Evolutionary conservation across 306 rosid genomes (phyloP).

Genomic region (Glycine soja): DNA sequence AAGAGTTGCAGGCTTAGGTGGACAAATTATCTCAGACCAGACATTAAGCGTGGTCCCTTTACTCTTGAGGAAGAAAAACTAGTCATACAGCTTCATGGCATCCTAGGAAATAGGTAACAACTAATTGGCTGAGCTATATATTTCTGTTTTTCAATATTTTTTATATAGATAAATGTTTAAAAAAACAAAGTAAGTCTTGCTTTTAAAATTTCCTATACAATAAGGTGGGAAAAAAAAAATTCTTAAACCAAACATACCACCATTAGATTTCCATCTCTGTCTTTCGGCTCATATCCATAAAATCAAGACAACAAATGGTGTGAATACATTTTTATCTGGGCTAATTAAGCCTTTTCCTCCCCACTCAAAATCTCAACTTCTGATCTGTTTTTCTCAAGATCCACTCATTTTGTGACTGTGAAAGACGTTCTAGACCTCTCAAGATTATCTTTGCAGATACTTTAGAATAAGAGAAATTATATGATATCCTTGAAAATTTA

Average conservation of each 20-base stretch:
- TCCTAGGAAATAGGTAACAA: conserved; percentile 85
- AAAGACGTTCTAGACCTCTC: conserved; percentile 5
- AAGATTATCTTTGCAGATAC: background rate
- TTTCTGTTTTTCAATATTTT: conserved; percentile 3
- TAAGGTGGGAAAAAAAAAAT: background rate
- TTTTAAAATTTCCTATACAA: background rate
- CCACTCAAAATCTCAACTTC: background rate
- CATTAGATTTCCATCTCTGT: background rate
- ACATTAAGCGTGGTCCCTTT: conserved; percentile 93
- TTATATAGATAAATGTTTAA: background rate
- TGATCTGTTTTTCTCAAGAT: background rate
- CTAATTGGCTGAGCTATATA: conserved; percentile 11
- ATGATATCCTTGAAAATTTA: too few relatives aligned
- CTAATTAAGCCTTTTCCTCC: background rate
- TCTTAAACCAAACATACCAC: background rate
- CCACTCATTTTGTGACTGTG: background rate
- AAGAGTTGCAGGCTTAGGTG: conserved; percentile 97
- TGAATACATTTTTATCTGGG: background rate
- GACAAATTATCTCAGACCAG: conserved; percentile 96
- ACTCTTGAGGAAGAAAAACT: conserved; percentile 86
- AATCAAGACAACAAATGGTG: conserved; percentile 7
- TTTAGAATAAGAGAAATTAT: background rate
- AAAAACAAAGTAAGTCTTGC: background rate
- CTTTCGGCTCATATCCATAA: background rate
- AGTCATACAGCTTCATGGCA: conserved; percentile 93